Conservation (phyloP, 495 filamentous ascomycete genomes). For the Aspergillus cristatus region DNA sequence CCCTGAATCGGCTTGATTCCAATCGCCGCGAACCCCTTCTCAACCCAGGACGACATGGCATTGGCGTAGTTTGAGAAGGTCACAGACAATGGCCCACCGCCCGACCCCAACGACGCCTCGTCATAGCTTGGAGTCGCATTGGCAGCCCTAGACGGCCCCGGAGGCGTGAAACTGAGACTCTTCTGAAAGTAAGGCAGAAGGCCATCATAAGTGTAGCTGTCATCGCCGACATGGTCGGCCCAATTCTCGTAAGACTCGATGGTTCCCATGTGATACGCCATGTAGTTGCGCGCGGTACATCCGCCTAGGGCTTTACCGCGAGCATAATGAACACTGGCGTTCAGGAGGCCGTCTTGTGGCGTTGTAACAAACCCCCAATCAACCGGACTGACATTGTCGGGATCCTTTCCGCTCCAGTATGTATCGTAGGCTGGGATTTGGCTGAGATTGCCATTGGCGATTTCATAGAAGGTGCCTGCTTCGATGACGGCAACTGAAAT, state of each 20-base stretch:
- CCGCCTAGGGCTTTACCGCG: slow-evolving; percentile 38
- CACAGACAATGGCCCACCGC: slow-evolving; percentile 27
- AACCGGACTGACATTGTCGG: slow-evolving; percentile 19
- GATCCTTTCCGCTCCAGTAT: slow-evolving; percentile 13
- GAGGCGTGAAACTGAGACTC: slow-evolving; percentile 34
- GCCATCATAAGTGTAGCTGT: slow-evolving; percentile 36
- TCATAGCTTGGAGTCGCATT: slow-evolving; percentile 32
- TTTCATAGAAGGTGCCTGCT: slow-evolving; percentile 44
- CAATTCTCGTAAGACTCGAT: slow-evolving; percentile 31
- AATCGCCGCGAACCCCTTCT: slow-evolving; percentile 19
- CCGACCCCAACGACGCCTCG: neutral
- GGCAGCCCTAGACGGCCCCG: slow-evolving; percentile 14
- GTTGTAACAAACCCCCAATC: slow-evolving; percentile 36
- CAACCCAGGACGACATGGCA: slow-evolving; percentile 19
- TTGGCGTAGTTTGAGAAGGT: slow-evolving; percentile 31
- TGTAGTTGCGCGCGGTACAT: slow-evolving; percentile 30
- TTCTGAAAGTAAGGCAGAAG: slow-evolving; percentile 42
- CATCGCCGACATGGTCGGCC: slow-evolving; percentile 44
- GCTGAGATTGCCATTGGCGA: slow-evolving; percentile 36
- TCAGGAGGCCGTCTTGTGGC: slow-evolving; percentile 19
- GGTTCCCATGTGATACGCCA: slow-evolving; percentile 25
- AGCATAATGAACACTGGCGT: slow-evolving; percentile 19
- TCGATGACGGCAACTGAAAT: slow-evolving; percentile 39
- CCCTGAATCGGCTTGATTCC: slow-evolving; percentile 22
- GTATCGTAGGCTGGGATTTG: slow-evolving; percentile 28